These are phyloP conservation scores for Pseudogymnoascus sp. DNA, from an alignment of 2,329 filamentous ascomycete genomes.

Conservation along the genomic window DNA sequence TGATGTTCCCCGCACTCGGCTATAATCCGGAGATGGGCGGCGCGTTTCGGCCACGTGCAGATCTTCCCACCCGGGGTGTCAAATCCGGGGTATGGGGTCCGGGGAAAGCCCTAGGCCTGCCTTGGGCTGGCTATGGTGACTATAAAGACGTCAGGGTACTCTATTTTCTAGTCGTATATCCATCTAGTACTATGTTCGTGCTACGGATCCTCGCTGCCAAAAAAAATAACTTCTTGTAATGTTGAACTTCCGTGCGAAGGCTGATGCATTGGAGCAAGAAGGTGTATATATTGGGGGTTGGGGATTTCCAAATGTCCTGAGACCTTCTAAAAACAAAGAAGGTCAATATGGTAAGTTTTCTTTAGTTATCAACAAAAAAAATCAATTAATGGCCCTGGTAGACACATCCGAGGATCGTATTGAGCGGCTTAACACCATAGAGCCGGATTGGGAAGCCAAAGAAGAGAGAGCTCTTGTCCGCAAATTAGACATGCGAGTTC, in stretches of 20 bases:
- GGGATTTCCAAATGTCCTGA: not conserved
- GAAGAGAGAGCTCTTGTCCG: slow-evolving; percentile 17
- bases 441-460: slow-evolving; percentile 14
- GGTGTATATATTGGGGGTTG: slow-evolving; percentile 9
- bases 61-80: not conserved
- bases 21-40: slow-evolving; percentile 7
- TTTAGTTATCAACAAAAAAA: not conserved
- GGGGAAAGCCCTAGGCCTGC: not conserved
- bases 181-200: not conserved
- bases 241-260: not conserved
- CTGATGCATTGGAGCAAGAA: slow-evolving; percentile 1
- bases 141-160: not conserved
- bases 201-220: not conserved
- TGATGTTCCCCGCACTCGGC: slow-evolving; percentile 8
- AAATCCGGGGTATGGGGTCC: not conserved
- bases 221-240: not conserved
- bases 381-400: not conserved
- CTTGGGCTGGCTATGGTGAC: not conserved
- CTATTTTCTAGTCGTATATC: not conserved
- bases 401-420: slow-evolving; percentile 6
- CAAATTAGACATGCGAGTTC: slow-evolving; percentile 17
- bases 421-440: not conserved
- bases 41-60: not conserved
- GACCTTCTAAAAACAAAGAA: not conserved
- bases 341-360: not conserved